phyloP scores from a whole-genome alignment of 2,329 filamentous ascomycete genomes.

The Dothiorella sarmentorum region DNA sequence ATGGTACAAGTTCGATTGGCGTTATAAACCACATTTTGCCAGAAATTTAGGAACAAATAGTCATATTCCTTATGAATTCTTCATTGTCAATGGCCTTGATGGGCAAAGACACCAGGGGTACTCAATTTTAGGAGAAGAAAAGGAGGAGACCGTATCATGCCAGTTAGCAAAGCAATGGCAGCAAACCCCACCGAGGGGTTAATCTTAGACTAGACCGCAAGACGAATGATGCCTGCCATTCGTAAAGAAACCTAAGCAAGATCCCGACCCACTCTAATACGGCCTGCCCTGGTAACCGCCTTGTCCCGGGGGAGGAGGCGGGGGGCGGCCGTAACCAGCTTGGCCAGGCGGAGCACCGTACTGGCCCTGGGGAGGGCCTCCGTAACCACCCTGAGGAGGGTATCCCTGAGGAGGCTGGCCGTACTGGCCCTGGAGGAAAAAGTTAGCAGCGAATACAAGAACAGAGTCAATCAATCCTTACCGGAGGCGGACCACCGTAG shows the following conservation, averaged over 20 bases:
- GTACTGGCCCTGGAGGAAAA: conserved; percentile 22
- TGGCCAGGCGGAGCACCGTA: conserved; percentile 32
- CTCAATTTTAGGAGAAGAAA: neutral
- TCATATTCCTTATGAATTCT: neutral
- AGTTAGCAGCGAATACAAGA: conserved; percentile 14
- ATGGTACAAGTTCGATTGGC: too few species aligned
- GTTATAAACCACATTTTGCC: too few species aligned
- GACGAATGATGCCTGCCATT: neutral
- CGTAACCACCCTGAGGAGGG: conserved; percentile 21
- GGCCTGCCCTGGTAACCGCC: conserved; percentile 12
- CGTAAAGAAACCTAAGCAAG: neutral
- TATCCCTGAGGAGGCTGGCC: conserved; percentile 24
- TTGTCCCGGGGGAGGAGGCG: conserved; percentile 25
- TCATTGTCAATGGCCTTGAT: neutral
- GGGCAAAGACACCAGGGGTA: neutral
- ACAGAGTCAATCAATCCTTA: neutral
- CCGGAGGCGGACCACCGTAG: conserved; percentile 21
- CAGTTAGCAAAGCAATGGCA: neutral
- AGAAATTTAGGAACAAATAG: neutral
- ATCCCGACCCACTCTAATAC: neutral
- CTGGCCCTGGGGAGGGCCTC: conserved; percentile 24
- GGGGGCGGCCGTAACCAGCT: conserved; percentile 26
- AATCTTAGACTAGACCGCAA: neutral
- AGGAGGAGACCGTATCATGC: conserved; percentile 2
- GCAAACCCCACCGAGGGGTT: neutral